Evolutionary conservation across 805 yeast species (phyloP).

Genomic region (Wickerhamomyces sydowiorum): DNA sequence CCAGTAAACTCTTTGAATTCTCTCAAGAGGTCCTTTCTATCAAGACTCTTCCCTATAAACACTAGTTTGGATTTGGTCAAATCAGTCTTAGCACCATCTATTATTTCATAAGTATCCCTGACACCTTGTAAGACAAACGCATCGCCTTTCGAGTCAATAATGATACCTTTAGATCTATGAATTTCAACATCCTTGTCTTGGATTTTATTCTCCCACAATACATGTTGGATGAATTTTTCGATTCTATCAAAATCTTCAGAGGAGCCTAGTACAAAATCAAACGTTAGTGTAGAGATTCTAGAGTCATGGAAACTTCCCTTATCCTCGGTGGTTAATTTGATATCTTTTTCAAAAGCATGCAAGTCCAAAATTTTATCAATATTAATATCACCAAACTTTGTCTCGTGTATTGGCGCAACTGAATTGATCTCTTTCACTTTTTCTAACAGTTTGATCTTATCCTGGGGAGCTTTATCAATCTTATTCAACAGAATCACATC

Average conservation of each 20-base stretch:
- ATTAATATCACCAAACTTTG: slow-evolving; percentile 73
- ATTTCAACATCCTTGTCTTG: slow-evolving; percentile 50
- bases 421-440: slow-evolving; percentile 55
- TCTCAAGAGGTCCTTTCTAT: slow-evolving; percentile 26
- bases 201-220: slow-evolving; percentile 67
- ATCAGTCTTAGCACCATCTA: slow-evolving; percentile 37
- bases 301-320: slow-evolving; percentile 40
- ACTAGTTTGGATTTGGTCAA: slow-evolving; percentile 52
- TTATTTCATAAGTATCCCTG: slow-evolving; percentile 82
- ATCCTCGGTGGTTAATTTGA: slow-evolving; percentile 17
- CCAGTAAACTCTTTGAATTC: slow-evolving; percentile 25
- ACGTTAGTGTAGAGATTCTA: slow-evolving; percentile 46
- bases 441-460: slow-evolving; percentile 26
- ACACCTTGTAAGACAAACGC: slow-evolving; percentile 69
- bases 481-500: slow-evolving; percentile 81
- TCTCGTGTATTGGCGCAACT: slow-evolving; percentile 58
- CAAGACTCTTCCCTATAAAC: slow-evolving; percentile 65
- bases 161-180: slow-evolving; percentile 77
- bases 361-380: slow-evolving; percentile 64
- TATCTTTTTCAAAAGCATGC: slow-evolving; percentile 62
- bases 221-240: slow-evolving; percentile 59
- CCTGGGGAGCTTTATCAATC: slow-evolving; percentile 44
- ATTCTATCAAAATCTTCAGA: slow-evolving; percentile 36
- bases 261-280: slow-evolving; percentile 35
- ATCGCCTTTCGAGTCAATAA: slow-evolving; percentile 34